A percentile compares a stretch with the other conserved stretches of the same genome.
Conservation (phyloP, 2,329 filamentous ascomycete genomes). For the Alternaria angustiovoidea region DNA sequence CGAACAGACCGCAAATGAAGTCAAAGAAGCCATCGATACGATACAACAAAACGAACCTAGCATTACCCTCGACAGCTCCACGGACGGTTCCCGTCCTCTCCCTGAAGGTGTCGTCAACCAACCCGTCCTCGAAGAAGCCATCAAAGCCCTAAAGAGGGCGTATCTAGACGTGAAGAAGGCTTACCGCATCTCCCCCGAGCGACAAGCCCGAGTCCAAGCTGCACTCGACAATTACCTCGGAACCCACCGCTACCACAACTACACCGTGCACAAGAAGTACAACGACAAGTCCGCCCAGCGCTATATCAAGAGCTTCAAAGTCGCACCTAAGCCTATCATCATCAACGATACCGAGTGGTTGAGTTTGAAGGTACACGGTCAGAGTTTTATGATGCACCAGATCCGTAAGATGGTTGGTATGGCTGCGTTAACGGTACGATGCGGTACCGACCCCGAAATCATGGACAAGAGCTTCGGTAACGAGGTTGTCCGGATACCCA, state of each 20-base stretch:
- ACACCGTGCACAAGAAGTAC: constrained; percentile 87
- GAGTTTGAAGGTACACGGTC: constrained; percentile 92
- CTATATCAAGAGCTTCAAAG: constrained; percentile 89
- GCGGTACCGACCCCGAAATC: constrained; percentile 75
- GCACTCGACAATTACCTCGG: constrained; percentile 79
- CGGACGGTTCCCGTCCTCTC: constrained; percentile 41
- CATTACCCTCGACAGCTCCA: constrained; percentile 35
- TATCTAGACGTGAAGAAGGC: constrained; percentile 83
- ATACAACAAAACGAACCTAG: constrained; percentile 38
- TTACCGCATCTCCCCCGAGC: constrained; percentile 79
- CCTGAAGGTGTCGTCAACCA: constrained; percentile 40
- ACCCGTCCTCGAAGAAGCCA: constrained; percentile 52
- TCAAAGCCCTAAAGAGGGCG: constrained; percentile 73
- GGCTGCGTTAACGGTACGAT: constrained; percentile 83
- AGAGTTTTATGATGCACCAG: constrained; percentile 99
- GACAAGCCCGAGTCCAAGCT: constrained; percentile 77
- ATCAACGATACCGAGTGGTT: constrained; percentile 96
- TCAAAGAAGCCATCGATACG: constrained; percentile 33
- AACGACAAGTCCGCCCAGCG: constrained; percentile 85
- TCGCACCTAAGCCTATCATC: constrained; percentile 70
- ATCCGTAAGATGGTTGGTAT: constrained; percentile 99
- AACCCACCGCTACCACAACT: constrained; percentile 95
- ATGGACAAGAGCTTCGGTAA: constrained; percentile 79
- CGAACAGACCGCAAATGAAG: constrained; percentile 22
- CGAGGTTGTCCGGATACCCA: constrained; percentile 82